Conservation (phyloP, 2,329 filamentous ascomycete species). For the Microsporum audouinii region DNA sequence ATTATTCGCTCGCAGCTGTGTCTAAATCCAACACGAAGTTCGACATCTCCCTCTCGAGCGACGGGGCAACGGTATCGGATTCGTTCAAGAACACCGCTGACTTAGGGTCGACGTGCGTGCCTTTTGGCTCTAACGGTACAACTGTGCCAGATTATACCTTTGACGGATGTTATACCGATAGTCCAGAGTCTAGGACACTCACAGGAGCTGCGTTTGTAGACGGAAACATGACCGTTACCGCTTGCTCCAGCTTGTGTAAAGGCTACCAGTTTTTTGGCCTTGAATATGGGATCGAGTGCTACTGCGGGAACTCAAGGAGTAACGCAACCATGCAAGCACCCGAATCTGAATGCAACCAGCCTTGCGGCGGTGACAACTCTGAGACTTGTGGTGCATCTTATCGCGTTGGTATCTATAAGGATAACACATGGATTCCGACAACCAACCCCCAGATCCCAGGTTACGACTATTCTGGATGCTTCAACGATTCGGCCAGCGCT, state of each 20-base stretch:
- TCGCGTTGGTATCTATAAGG: slow-evolving; percentile 10
- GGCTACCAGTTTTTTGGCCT: slow-evolving; percentile 11
- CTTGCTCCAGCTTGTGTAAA: slow-evolving; percentile 7
- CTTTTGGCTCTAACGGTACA: slow-evolving; percentile 5
- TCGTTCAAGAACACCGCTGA: slow-evolving; percentile 9
- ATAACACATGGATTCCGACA: slow-evolving; percentile 9
- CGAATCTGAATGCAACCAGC: slow-evolving; percentile 7
- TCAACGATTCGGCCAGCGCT: slow-evolving; percentile 7
- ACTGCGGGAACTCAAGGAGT: slow-evolving; percentile 7
- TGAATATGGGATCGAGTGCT: slow-evolving; percentile 12
- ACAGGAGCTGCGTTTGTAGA: slow-evolving; percentile 4
- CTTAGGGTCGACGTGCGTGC: slow-evolving; percentile 5
- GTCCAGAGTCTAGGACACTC: slow-evolving; percentile 5
- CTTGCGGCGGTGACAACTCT: slow-evolving; percentile 10
- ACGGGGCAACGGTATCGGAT: slow-evolving; percentile 1
- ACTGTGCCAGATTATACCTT: slow-evolving; percentile 1
- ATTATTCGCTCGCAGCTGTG: slow-evolving; percentile 2
- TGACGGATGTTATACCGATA: slow-evolving; percentile 13
- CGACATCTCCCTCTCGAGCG: slow-evolving; percentile 7
- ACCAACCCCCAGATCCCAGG: slow-evolving; percentile 9
- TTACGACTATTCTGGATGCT: slow-evolving; percentile 10
- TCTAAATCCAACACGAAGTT: slow-evolving; percentile 6
- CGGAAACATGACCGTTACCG: slow-evolving; percentile 7
- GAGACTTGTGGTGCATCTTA: slow-evolving; percentile 8
- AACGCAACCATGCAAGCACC: not conserved